Conservation (phyloP, 2,329 filamentous ascomycete species). For the Penicillium psychrosexuale region DNA sequence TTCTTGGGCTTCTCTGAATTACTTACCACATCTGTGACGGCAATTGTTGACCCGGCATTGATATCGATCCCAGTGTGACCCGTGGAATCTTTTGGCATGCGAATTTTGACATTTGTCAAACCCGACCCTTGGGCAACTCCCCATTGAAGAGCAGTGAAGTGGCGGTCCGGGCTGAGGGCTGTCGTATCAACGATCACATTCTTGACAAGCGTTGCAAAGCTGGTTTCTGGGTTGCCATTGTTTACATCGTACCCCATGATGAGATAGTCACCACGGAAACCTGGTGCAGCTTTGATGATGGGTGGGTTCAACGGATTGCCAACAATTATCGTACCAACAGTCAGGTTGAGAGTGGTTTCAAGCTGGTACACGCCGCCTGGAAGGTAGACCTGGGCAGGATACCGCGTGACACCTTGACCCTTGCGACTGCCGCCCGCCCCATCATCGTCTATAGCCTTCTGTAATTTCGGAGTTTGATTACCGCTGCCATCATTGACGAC, state of each 20-base stretch:
- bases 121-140: constrained; percentile 34
- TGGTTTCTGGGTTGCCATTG: constrained; percentile 26
- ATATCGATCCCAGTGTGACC: constrained; percentile 31
- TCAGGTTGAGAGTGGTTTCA: constrained; percentile 24
- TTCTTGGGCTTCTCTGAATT: not conserved
- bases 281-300: constrained; percentile 24
- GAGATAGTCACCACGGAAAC: constrained; percentile 28
- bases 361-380: constrained; percentile 29
- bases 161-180: constrained; percentile 13
- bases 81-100: constrained; percentile 30
- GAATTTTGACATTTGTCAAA: constrained; percentile 32
- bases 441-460: constrained; percentile 31
- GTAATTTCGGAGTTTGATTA: constrained; percentile 25
- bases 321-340: constrained; percentile 31
- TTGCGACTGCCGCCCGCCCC: constrained; percentile 26
- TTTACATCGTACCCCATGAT: constrained; percentile 28
- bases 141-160: constrained; percentile 34
- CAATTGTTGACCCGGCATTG: constrained; percentile 25
- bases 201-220: constrained; percentile 33
- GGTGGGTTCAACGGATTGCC: constrained; percentile 33
- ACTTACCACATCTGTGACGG: constrained; percentile 28
- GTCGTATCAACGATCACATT: constrained; percentile 35
- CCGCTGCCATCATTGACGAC: constrained; percentile 25
- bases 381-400: constrained; percentile 30
- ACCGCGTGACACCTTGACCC: constrained; percentile 23